Evolutionary conservation across 2,329 filamentous ascomycete genomes (phyloP).

Genomic region (Cercospora nicotianae): DNA sequence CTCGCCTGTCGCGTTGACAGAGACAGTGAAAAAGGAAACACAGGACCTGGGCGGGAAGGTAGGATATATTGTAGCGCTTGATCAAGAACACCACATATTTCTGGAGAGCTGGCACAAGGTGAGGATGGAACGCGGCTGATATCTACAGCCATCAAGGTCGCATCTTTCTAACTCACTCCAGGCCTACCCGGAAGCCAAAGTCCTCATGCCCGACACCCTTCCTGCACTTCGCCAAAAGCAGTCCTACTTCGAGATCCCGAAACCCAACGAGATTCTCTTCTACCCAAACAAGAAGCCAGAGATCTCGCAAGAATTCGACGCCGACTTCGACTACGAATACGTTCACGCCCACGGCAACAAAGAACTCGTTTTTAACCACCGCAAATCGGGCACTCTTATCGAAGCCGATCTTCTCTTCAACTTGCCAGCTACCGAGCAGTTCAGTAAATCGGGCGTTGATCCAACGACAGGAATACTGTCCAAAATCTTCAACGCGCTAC

Average conservation of each 20-base stretch:
- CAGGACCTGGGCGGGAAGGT: conserved; percentile 61
- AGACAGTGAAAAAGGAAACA: conserved; percentile 65
- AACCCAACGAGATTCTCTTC: conserved; percentile 55
- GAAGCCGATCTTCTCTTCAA: conserved; percentile 93
- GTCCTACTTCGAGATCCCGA: conserved; percentile 37
- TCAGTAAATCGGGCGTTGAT: conserved; percentile 54
- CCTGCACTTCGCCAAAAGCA: conserved; percentile 69
- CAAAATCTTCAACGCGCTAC: conserved; percentile 57
- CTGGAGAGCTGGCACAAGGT: conserved; percentile 74
- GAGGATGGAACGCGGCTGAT: conserved; percentile 6
- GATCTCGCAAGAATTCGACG: conserved; percentile 78
- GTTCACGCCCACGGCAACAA: conserved; percentile 77
- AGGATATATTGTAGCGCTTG: conserved; percentile 81
- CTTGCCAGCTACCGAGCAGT: conserved; percentile 83
- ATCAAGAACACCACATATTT: conserved; percentile 95
- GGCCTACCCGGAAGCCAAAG: conserved; percentile 73
- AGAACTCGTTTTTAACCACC: conserved; percentile 85
- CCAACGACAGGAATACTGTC: conserved; percentile 60
- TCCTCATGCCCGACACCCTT: conserved; percentile 81
- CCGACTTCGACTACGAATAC: conserved; percentile 82
- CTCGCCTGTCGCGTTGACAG: conserved; percentile 84
- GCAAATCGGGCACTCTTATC: conserved; percentile 75
- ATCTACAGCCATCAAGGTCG: conserved; percentile 18
- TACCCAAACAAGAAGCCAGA: conserved; percentile 36
- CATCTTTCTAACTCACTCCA: conserved; percentile 4